phyloP scores from a whole-genome alignment of 1,284 basidiomycete species.

The Sporisorium graminicola region DNA sequence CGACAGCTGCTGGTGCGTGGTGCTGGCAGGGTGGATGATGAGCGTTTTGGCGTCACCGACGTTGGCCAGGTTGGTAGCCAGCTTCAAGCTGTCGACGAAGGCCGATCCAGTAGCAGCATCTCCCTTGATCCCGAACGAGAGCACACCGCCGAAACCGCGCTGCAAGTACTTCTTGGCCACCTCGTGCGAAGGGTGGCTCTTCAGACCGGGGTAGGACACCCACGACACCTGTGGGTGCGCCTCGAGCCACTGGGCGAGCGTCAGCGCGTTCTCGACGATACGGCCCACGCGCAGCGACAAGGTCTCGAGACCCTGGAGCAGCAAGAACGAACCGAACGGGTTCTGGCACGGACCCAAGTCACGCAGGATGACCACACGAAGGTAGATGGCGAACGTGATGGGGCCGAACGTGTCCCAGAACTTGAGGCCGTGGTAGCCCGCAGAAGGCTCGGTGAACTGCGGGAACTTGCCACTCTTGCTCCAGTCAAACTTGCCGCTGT shows the following conservation, averaged over 20 bases:
- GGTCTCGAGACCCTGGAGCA: slow-evolving; percentile 89
- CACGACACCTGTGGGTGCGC: slow-evolving; percentile 80
- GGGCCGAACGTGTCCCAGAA: slow-evolving; percentile 78
- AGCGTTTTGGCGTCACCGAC: slow-evolving; percentile 68
- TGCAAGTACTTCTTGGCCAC: slow-evolving; percentile 73
- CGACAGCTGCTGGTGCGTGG: slow-evolving; percentile 84
- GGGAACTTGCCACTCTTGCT: slow-evolving; percentile 81
- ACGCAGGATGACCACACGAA: slow-evolving; percentile 81
- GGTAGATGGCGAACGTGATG: slow-evolving; percentile 80
- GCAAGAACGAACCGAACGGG: slow-evolving; percentile 84
- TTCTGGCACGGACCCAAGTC: slow-evolving; percentile 83
- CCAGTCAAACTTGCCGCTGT: slow-evolving; percentile 89
- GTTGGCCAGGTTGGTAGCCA: slow-evolving; percentile 73
- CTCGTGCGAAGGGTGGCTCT: slow-evolving; percentile 77
- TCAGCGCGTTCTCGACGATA: slow-evolving; percentile 81
- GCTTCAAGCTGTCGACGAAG: slow-evolving; percentile 80
- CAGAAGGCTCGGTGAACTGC: slow-evolving; percentile 82
- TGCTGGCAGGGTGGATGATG: slow-evolving; percentile 79
- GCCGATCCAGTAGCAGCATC: slow-evolving; percentile 76
- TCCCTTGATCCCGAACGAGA: slow-evolving; percentile 85
- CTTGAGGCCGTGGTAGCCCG: slow-evolving; percentile 82
- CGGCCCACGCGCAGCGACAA: slow-evolving; percentile 82
- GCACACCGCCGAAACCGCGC: slow-evolving; percentile 78
- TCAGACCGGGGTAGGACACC: slow-evolving; percentile 85
- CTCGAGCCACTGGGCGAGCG: slow-evolving; percentile 81